phyloP scores from a whole-genome alignment of 1,284 basidiomycete species.

The Apiotrichum montevideense region DNA sequence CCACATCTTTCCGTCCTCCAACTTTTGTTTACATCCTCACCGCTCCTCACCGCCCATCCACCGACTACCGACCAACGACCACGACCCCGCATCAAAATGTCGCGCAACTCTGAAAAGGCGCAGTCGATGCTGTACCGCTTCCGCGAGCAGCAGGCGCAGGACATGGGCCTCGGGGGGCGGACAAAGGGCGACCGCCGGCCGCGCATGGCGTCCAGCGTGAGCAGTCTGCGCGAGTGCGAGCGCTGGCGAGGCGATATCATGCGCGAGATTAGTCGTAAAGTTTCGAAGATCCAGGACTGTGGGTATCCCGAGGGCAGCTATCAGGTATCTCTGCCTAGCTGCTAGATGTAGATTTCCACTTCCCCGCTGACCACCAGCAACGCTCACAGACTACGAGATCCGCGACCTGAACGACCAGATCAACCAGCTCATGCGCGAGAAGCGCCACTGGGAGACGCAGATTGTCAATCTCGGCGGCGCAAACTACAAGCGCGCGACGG shows the following conservation, averaged over 20 bases:
- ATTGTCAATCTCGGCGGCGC: conserved; percentile 92
- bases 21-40: too few relatives aligned
- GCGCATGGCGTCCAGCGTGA: conserved; percentile 81
- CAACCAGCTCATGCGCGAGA: conserved; percentile 91
- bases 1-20: too few relatives aligned
- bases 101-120: conserved; percentile 94
- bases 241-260: conserved; percentile 92
- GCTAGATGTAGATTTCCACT: neutral
- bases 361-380: conserved; percentile 53
- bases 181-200: conserved; percentile 75
- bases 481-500: conserved; percentile 80
- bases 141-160: conserved; percentile 90
- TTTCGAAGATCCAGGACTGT: conserved; percentile 97
- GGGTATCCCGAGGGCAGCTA: conserved; percentile 34
- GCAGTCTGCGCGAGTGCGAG: conserved; percentile 87
- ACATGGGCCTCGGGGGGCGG: conserved; percentile 70
- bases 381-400: conserved; percentile 90
- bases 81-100: conserved; percentile 48
- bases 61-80: neutral
- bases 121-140: conserved; percentile 99
- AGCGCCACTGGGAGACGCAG: conserved; percentile 95
- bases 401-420: conserved; percentile 97
- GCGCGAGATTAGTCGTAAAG: conserved; percentile 89
- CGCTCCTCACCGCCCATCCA: too few relatives aligned
- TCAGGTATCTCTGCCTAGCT: neutral